These are phyloP conservation scores for Delonix regia DNA, from an alignment of 306 rosid genomes.

Conservation along the genomic window DNA sequence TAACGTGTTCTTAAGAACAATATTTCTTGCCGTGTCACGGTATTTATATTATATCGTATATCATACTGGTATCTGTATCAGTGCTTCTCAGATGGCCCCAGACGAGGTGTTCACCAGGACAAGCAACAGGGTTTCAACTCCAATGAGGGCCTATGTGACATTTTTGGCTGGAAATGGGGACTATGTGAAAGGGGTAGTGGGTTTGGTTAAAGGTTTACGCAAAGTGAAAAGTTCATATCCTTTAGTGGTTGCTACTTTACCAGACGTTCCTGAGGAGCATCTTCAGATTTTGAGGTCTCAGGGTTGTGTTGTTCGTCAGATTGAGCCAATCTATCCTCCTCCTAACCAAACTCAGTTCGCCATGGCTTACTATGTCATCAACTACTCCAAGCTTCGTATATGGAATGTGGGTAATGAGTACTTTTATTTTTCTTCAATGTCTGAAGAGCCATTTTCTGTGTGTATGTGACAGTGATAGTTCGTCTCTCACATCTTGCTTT, in stretches of 20 bases:
- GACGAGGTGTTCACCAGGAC: neutral
- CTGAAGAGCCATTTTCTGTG: neutral
- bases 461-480: neutral
- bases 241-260: constrained; percentile 63
- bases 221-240: constrained; percentile 57
- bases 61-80: neutral
- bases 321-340: constrained; percentile 67
- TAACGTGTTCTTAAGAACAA: too few relatives aligned
- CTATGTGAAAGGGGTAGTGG: constrained; percentile 67
- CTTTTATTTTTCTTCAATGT: neutral
- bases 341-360: constrained; percentile 58
- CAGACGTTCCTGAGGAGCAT: constrained; percentile 69
- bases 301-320: constrained; percentile 59
- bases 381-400: constrained; percentile 76
- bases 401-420: constrained; percentile 50
- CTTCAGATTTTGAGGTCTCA: constrained; percentile 55
- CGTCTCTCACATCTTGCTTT: neutral
- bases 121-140: constrained; percentile 27
- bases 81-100: constrained; percentile 33
- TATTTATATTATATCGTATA: neutral
- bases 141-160: constrained; percentile 55
- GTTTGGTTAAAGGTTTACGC: constrained; percentile 65
- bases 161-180: constrained; percentile 70
- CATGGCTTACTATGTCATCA: constrained; percentile 70
- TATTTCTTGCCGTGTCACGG: too few relatives aligned